These are phyloP conservation scores for Rhynchospora pubera DNA, from an alignment of 176 grass and related monocot species.

Conservation along the genomic window DNA sequence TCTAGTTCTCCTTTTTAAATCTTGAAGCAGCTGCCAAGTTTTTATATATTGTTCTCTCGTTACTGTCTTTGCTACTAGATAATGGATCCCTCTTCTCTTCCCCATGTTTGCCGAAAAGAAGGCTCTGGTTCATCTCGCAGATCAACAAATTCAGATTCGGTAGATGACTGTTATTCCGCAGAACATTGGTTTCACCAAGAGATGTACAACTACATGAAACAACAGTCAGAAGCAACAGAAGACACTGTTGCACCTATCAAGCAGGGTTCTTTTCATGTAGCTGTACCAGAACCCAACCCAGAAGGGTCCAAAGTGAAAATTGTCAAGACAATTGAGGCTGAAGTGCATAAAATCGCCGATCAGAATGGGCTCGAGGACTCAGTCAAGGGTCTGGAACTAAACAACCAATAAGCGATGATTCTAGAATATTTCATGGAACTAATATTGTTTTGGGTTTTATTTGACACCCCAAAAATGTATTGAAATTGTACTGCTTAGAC, in stretches of 20 bases:
- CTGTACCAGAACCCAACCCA: slow-evolving; percentile 59
- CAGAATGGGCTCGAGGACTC: slow-evolving; percentile 27
- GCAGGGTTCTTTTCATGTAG: slow-evolving; percentile 60
- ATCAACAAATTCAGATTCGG: background rate
- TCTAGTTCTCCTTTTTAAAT: background rate
- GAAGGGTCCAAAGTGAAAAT: slow-evolving; percentile 44
- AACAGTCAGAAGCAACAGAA: slow-evolving; percentile 33
- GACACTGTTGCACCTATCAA: slow-evolving; percentile 30
- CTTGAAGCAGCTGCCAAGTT: no score
- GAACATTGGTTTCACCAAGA: slow-evolving; percentile 87
- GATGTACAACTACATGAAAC: slow-evolving; percentile 67
- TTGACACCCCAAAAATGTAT: background rate
- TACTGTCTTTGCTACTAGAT: slow-evolving; percentile 42
- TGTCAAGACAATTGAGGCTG: slow-evolving; percentile 51
- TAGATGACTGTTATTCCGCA: slow-evolving; percentile 51
- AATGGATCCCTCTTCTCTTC: slow-evolving; percentile 78
- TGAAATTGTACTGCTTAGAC: background rate
- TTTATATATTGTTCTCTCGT: background rate
- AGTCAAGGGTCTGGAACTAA: slow-evolving; percentile 5
- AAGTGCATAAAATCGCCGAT: slow-evolving; percentile 69
- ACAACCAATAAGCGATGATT: background rate
- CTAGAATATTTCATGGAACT: background rate
- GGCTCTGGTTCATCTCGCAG: slow-evolving; percentile 39
- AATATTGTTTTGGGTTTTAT: slow-evolving; percentile 20
- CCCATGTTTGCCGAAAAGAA: slow-evolving; percentile 68